Evolutionary conservation across 1,284 basidiomycete species (phyloP), one percentile per base, ranked within the genome.

Genomic region (Cystobasidium sp.): DNA sequence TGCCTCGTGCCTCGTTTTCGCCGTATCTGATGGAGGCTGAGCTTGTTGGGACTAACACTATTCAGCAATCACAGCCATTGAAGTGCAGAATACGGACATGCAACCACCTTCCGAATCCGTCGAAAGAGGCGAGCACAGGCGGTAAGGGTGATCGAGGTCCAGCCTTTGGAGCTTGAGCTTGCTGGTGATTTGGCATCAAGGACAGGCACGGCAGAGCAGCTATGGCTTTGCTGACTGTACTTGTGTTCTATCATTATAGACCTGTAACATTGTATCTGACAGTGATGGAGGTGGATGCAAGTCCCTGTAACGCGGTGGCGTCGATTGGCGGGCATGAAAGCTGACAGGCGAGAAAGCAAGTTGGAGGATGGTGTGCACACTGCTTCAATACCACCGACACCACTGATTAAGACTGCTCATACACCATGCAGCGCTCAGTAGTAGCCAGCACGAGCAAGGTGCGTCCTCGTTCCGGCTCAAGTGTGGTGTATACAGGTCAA

Each of bases 381-480:
- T 41, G 31, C 22, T 10, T n/a, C 14, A 16, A 43, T 41, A 53
- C 52, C 14, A 43, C 1, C 39, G 22, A 44, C 37, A 47, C 22
- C 37, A 22, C 20, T 24, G 20, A 63, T 2, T 47, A 22, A 9
- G 6, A 16, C 31, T 20, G 6, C 20, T 24, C 39, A 14, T 43
- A 24, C 61, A 66, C 9, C 47, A 66, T 66, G 64, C 64, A 66
- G 51, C 22, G 64, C n/a, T 52, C 64, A 66, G 37, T 53, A 10
- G 43, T 66, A 53, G 64, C 51, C 39, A 66, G 64, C 51, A 49
- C 49, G n/a, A 66, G 64, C 64, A 66, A 53, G 64, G 64, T 66
- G 62, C 6, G 49, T 31, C n/a, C 39, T 41, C 12, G 16, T 53
- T 37, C 24, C 18, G 16, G 14, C 31, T 31, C 14, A 18, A 18